Conservation (phyloP, 345 rosid genomes). For the Murraya koenigii region DNA sequence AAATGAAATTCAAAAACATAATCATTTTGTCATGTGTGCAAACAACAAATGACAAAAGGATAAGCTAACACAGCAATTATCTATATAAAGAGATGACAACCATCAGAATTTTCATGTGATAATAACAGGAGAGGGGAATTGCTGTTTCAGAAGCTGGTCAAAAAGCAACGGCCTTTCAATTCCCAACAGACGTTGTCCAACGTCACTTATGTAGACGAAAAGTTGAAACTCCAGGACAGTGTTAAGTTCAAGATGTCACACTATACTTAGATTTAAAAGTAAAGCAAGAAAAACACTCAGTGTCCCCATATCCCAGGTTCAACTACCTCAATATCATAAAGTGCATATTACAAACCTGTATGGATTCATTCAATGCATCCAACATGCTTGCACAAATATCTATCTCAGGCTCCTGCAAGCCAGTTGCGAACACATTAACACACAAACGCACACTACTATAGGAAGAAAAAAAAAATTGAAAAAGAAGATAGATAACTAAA, state of each 20-base stretch:
- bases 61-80: background rate
- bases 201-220: background rate
- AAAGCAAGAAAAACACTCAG: background rate
- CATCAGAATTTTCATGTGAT: background rate
- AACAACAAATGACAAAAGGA: background rate
- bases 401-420: slow-evolving; percentile 63
- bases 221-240: background rate
- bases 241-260: background rate
- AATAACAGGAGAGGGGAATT: background rate
- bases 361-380: slow-evolving; percentile 65
- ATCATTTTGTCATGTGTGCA: background rate
- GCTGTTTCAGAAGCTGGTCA: background rate
- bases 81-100: background rate
- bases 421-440: slow-evolving; percentile 17
- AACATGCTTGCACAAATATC: slow-evolving; percentile 70
- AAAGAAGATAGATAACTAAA: background rate
- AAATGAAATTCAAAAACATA: background rate
- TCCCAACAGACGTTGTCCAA: background rate
- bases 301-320: background rate
- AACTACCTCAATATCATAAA: background rate
- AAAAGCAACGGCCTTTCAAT: background rate
- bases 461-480: background rate
- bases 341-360: slow-evolving; percentile 46
- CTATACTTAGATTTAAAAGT: background rate
- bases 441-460: background rate